Percentiles rank a stretch among this genome's conserved stretches.
Evolutionary conservation across 108 stramenopile genomes (phyloP).

Genomic region (Schizochytrium sp.): DNA sequence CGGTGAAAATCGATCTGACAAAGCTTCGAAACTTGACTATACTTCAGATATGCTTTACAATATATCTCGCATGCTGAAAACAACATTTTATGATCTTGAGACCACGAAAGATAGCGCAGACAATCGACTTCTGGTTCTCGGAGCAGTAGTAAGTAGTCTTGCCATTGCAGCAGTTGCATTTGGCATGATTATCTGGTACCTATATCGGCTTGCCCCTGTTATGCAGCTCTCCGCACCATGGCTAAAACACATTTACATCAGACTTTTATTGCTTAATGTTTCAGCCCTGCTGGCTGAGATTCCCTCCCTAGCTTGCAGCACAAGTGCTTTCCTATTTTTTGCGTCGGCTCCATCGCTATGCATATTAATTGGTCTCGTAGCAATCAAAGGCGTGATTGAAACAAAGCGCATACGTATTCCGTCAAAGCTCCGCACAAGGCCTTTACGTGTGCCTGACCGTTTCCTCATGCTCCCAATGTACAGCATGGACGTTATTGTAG

Average conservation of each 20-base stretch:
- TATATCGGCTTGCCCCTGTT: neutral
- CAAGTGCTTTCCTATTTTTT: neutral
- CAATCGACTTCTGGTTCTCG: neutral
- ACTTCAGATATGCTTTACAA: no score
- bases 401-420: neutral
- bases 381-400: neutral
- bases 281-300: neutral
- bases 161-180: neutral
- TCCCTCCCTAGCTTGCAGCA: neutral
- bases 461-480: neutral
- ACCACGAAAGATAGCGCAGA: neutral
- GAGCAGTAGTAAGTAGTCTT: neutral
- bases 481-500: neutral
- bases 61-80: no score
- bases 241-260: constrained; percentile 1
- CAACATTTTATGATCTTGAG: no score
- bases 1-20: neutral
- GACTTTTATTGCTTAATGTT: neutral
- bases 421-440: neutral
- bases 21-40: no score
- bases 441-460: neutral
- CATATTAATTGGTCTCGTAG: neutral
- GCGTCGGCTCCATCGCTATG: neutral
- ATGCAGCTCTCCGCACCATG: constrained; percentile 2
- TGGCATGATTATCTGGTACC: neutral